These are phyloP conservation scores for Podospora tetraspora DNA, from an alignment of 495 filamentous ascomycete species.

Conservation along the genomic window DNA sequence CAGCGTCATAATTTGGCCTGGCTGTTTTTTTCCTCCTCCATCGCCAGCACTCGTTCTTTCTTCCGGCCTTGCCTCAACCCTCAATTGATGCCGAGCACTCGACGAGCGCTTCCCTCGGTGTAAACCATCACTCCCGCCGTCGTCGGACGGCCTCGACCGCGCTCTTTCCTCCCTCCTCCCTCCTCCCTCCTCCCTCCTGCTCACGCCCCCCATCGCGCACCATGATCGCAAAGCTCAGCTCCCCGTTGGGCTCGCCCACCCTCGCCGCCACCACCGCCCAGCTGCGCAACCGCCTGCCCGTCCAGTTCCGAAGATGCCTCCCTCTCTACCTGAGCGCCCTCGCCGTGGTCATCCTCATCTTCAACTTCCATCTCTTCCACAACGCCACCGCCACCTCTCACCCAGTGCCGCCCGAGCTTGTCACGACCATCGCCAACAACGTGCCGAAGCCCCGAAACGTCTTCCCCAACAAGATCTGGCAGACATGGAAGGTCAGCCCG, in stretches of 20 bases:
- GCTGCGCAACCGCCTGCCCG: conserved; percentile 34
- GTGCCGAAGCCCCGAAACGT: conserved; percentile 18
- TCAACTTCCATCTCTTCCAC: conserved; percentile 40
- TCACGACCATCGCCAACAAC: background rate
- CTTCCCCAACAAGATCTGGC: conserved; percentile 52
- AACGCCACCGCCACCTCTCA: conserved; percentile 13
- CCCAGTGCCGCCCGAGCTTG: background rate
- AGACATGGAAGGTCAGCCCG: conserved; percentile 61
- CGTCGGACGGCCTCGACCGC: background rate
- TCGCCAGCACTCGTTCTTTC: background rate
- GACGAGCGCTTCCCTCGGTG: conserved; percentile 5
- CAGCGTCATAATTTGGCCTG: conserved; percentile 1
- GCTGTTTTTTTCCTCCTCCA: conserved; percentile 2
- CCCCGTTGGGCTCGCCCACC: conserved; percentile 35
- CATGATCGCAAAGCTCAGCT: conserved; percentile 37
- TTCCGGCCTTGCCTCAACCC: background rate
- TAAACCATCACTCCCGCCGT: background rate
- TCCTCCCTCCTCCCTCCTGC: background rate
- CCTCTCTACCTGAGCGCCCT: conserved; percentile 32
- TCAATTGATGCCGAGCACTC: conserved; percentile 14
- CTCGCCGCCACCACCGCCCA: conserved; percentile 33
- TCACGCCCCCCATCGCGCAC: conserved; percentile 10
- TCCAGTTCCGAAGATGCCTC: conserved; percentile 32
- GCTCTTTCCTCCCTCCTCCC: background rate
- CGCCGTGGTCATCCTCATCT: conserved; percentile 36